Base-by-base conservation (phyloP, 768 basidiomycete genomes). In the Lentinula edodes region DNA sequence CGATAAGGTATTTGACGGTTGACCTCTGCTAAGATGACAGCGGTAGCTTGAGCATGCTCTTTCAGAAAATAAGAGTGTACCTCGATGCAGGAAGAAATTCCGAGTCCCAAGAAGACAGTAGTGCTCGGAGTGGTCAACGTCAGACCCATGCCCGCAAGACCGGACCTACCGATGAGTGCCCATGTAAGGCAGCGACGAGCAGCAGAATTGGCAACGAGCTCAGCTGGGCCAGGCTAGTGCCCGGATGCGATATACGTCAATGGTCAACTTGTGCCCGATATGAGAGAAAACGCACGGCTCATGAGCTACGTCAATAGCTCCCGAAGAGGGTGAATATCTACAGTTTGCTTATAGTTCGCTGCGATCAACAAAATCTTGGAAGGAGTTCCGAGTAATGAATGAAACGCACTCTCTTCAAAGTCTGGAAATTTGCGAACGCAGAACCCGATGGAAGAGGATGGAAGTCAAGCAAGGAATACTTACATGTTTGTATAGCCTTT, bases 71-170 rank as follows among this genome's bases (percentile, higher is more conserved):
- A 79, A 13, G 67, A 67, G 66, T 82, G 80, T 2, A 76, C 78
- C 56, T 66, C 61, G 8, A 80, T 72, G 28, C 43, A 65, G 41
- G 57, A 62, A 16, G 71, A 62, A 15, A 80, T 61, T 3, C 78
- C 81, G n/a, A n/a, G n/a, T n/a, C n/a, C n/a, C 0, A 80, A 80
- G 69, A 80, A 82, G 16, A 81, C 65, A 4, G 70, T 20, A n/a
- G n/a, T n/a, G 66, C 77, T 64, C 16, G 80, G 70, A 20, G 32
- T 60, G 35, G 63, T 62, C 65, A 72, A 69, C 18, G 65, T 0
- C 20, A 80, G 61, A 50, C 77, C 61, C 53, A 61, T 38, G 63
- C 81, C 79, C 8, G 77, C 79, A 38, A 80, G 70, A 60, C 73
- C 73, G 0, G 80, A 69, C 23, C 72, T 42, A 60, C 78, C 77